phyloP scores from a whole-genome alignment of 2,329 filamentous ascomycete species.

The Aspergillus alliaceus region DNA sequence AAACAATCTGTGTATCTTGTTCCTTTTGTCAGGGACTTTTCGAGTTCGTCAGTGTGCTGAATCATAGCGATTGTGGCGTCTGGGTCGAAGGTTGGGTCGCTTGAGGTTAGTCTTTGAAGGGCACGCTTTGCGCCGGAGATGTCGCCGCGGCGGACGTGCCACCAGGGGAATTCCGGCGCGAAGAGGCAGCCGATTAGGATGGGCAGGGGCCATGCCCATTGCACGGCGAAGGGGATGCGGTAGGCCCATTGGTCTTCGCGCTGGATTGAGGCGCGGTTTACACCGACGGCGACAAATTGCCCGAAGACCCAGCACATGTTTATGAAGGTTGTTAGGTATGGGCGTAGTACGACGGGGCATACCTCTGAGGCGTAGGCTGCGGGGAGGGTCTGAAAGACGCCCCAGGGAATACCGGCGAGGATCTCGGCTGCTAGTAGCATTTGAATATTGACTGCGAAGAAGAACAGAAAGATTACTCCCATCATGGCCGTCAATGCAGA shows the following conservation, averaged over 20 bases:
- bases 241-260: slow-evolving; percentile 49
- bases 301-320: slow-evolving; percentile 46
- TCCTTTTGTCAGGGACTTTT: slow-evolving; percentile 69
- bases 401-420: slow-evolving; percentile 50
- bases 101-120: slow-evolving; percentile 41
- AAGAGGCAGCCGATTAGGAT: slow-evolving; percentile 43
- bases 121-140: slow-evolving; percentile 43
- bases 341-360: slow-evolving; percentile 38
- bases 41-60: slow-evolving; percentile 78
- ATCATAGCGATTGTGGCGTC: slow-evolving; percentile 87
- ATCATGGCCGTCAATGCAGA: slow-evolving; percentile 41
- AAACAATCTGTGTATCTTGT: slow-evolving; percentile 79
- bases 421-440: slow-evolving; percentile 48
- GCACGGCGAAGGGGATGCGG: slow-evolving; percentile 49
- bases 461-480: slow-evolving; percentile 48
- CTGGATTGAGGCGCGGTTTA: slow-evolving; percentile 43
- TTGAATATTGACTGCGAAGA: slow-evolving; percentile 46
- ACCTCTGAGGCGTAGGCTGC: slow-evolving; percentile 45
- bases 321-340: slow-evolving; percentile 42
- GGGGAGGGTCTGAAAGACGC: slow-evolving; percentile 46
- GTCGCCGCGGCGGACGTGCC: slow-evolving; percentile 45
- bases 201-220: slow-evolving; percentile 52
- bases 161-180: slow-evolving; percentile 51
- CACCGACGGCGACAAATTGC: slow-evolving; percentile 48
- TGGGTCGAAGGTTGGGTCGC: slow-evolving; percentile 69